Evolutionary conservation across 2,329 filamentous ascomycete genomes (phyloP), one percentile per base, ranked within the genome.

Genomic region (Chaetomium strumarium): DNA sequence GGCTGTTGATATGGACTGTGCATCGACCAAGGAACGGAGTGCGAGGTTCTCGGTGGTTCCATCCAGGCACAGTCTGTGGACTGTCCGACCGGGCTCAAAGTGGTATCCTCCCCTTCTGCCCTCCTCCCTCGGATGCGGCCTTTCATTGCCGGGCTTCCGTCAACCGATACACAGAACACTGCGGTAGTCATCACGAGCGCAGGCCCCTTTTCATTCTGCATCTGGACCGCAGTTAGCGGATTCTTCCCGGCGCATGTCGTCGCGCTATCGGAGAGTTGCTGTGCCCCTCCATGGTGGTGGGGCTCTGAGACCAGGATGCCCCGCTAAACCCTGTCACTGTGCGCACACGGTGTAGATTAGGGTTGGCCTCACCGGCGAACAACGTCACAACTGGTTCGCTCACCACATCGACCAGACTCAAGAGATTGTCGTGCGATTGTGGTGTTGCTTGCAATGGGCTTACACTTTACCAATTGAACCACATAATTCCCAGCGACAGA

Each of bases 1-100:
- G 14, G 29, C 19, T 14, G 39, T 45, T 55, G 52, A 55, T 55
- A 51, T 46, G 46, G 48, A 41, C 39, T 19, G 49, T 47, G 43
- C 43, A 19, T 29, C 11, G 20, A 24, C 30, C 51, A 41, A 37
- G 46, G 51, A 38, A 31, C 30, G 19, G 46, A 30, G 9, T 20
- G 36, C 12, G 30, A 49, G 36, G 16, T 47, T 41, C 44, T 17
- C 40, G 17, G n/a, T 9, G 14, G 43, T 46, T 51, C 47, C 48
- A 48, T 51, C 47, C 48, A 48, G 52, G 34, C 48, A 44, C 42
- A 38, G 46, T 33, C 38, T 24, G 16, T 9, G 12, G 11, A 34
- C 7, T 7, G 31, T 34, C 42, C 11, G 12, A 34, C 4, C 40
- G 20, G 9, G 6, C 20, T 20, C 8, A 13, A 43, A 37, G 34